Evolutionary conservation across 2,329 filamentous ascomycete genomes (phyloP), one percentile per base, ranked within the genome.

Genomic region (Diplodia mutila): DNA sequence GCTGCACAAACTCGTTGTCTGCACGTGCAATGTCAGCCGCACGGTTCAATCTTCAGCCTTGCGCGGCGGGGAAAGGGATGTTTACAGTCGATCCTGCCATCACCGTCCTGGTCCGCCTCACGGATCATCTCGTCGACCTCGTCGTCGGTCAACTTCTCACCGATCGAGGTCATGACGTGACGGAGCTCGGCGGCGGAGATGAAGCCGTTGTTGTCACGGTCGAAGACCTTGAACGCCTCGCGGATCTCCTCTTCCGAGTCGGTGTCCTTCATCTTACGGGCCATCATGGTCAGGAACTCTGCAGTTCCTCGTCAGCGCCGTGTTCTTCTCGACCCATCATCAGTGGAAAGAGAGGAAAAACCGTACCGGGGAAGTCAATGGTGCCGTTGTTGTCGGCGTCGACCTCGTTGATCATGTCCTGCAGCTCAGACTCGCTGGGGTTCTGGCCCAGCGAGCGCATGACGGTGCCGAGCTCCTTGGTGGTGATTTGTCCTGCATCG

Each of bases 241-340:
- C 85, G 83, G 75, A 89, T 88, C 78, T 90, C 87, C 76, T 87
- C 83, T 76, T 89, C 87, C 64, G 85, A 85, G 77, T 89, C 86
- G 68, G 84, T 85, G 73, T 87, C 84, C 78, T 85, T 86, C 79
- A 87, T 86, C 74, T 86, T 86, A 74, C 84, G 84, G 65, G 86
- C 86, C 87, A 89, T 89, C 84, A 89, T 88, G 71, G 85, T 85
- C 69, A 89, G 83, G 80, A 90, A 90, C 75, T 89, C 87, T 87
- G 73, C 37, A 37, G 9, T 25, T 3, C 2, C 21, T 14, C 16
- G 34, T 68, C 42, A 65, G 61, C 42, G 18, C 34, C 18, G 1
- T 16, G 4, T 21, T 27, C 25, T 55, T 46, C 52, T n/a, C 18
- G 6, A 39, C 5, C 18, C 7, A 11, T 42, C 53, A 52, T 42